These are phyloP conservation scores for Obba rivulosa DNA, from an alignment of 768 basidiomycete species.

Conservation along the genomic window DNA sequence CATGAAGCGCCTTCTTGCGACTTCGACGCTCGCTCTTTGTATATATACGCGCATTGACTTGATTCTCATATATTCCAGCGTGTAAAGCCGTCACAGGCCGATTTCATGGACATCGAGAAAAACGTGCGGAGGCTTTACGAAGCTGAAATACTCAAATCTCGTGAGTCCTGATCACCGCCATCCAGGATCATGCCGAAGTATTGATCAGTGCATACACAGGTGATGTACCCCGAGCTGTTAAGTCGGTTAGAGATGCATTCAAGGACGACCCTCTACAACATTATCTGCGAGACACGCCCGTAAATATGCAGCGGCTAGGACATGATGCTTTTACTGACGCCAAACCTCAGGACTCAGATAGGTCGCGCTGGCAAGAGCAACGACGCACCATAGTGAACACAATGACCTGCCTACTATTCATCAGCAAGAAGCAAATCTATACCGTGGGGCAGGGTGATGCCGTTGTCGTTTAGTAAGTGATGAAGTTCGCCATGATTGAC, in stretches of 20 bases:
- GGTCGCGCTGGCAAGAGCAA: background rate
- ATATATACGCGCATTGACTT: too few relatives aligned
- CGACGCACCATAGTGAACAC: conserved; percentile 1
- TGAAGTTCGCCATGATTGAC: background rate
- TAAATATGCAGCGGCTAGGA: background rate
- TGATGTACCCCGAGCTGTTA: background rate
- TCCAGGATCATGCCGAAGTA: too few relatives aligned
- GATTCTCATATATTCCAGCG: too few relatives aligned
- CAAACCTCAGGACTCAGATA: background rate
- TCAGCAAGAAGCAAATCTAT: background rate
- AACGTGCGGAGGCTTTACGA: too few relatives aligned
- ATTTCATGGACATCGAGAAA: too few relatives aligned
- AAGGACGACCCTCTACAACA: background rate
- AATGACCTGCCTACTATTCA: background rate
- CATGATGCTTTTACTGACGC: background rate
- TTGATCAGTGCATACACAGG: background rate
- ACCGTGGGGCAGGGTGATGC: background rate
- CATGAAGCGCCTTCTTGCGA: too few relatives aligned
- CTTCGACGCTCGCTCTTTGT: too few relatives aligned
- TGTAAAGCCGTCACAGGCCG: too few relatives aligned
- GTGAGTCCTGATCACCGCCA: too few relatives aligned
- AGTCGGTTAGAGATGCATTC: background rate
- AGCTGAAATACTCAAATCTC: too few relatives aligned
- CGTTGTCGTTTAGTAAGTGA: background rate
- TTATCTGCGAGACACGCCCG: conserved; percentile 1